Evolutionary conservation across 2,329 filamentous ascomycete genomes (phyloP), one percentile per base, ranked within the genome.

Genomic region (Alternaria tenuissima): DNA sequence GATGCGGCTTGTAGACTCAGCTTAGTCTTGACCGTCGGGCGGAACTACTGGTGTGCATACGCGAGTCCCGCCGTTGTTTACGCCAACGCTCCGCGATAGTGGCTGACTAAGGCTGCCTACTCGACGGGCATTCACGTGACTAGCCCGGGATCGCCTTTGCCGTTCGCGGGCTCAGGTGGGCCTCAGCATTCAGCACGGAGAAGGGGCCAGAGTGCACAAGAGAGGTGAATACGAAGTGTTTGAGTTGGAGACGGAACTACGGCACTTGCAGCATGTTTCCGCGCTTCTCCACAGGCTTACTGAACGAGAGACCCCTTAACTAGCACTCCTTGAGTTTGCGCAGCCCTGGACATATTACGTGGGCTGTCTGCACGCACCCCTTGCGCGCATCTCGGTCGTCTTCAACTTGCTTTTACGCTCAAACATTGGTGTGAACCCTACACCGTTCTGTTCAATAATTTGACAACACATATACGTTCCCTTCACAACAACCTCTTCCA

Each of bases 351-450:
- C 61, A 62, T 62, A 65, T 61, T 66, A 63, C 62, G 60, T 62
- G 63, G 57, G 55, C 57, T 59, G 59, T 44, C 65, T 67, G 64
- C 66, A 67, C 63, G 64, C 60, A 62, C 69, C 68, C 73, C 69
- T 71, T 72, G 72, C 67, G 63, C 68, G 62, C 65, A 68, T 70
- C 68, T 59, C 61, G 62, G 66, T 66, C 55, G 59, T 63, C 52
- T 42, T 52, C 58, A 32, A 47, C 55, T 58, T 51, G 48, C 55
- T 41, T 49, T 49, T 49, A 44, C 59, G 52, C 58, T 59, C 60
- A 61, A 66, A 65, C 59, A 46, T 49, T 49, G 60, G 59, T 49
- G 59, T 28, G 53, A 52, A 42, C 39, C 56, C 28, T 43, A 53
- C 52, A 57, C 59, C 52, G 30, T 14, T 49, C 55, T 47, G 57